Evolutionary conservation across 2,329 filamentous ascomycete species (phyloP), one percentile per base, ranked within the genome.

Genomic region (Fusarium longipes): DNA sequence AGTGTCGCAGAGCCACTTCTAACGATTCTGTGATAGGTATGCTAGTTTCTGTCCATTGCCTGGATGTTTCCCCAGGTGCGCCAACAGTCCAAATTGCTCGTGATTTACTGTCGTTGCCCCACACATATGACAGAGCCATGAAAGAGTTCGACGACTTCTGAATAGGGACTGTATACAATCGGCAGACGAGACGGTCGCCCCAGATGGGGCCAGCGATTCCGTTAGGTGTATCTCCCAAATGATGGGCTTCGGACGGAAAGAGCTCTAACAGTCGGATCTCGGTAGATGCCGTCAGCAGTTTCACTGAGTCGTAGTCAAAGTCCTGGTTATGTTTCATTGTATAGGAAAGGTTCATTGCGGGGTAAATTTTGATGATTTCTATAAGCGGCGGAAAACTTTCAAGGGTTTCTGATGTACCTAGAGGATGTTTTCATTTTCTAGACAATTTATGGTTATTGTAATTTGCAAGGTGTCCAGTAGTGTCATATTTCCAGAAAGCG

Each of bases 241-340:
- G 4, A 8, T 44, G 42, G 0, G 3, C 0, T 1, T n/a, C 22
- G 0, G 49, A 22, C 1, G 50, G 50, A 9, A 11, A 24, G 5
- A 58, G 39, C 3, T 58, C 50, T 4, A 45, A 18, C 0, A 56
- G 14, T 10, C 55, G 11, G 4, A 56, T 58, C 27, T 56, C 39
- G 1, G 32, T 29, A 8, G 50, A 45, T 8, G 27, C 49, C 3
- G 20, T 57, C 0, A 18, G 1, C 1, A 56, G 6, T 12, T 10
- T 20, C 27, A 45, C 39, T 0, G 14, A 38, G 11, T 1, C 15
- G 42, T 57, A 57, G 2, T 32, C 8, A 1, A 57, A 55, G 8
- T 30, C 11, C 29, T 30, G 29, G 25, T 27, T 27, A 27, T 27
- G 25, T 27, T 27, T 27, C 25, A 9, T 9, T 27, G 25, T 27